Evolutionary conservation across 371 early-diverging fungal genomes (phyloP), one percentile per base, ranked within the genome.

Genomic region (Aphelidium insulamus): DNA sequence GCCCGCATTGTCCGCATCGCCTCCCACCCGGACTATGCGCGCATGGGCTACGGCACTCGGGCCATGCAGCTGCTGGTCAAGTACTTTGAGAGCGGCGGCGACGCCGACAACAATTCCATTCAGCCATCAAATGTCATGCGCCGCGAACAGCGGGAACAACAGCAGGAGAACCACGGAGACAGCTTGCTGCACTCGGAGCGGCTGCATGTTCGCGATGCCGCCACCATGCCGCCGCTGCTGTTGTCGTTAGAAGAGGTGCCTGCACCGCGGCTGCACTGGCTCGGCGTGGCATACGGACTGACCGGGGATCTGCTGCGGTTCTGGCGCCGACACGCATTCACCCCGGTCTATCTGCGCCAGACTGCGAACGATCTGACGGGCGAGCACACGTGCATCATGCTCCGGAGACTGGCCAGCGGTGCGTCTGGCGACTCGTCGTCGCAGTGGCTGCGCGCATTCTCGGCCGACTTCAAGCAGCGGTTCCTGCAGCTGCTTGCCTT

Each of bases 1-100:
- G 85, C 92, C 10, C 76, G 99, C 38, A 72, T 99, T n/a, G 95
- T 99, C n/a, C 81, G 99, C 37, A 92, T 99, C 41, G 97, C 98
- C 21, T 91, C 97, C 1, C 95, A 95, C 52, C 97, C 97, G 4
- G 92, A 92, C 39, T 94, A 88, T 48, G 63, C 74, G 30, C 68
- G 77, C 42, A 97, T 94, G 98, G 98, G 98, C 3, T 97, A 94
- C 54, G 99, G 99, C 1, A 55, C 70, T 14, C 64, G 81, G 12
- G 83, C 91, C 5, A 49, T 98, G 20, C 74, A 81, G 27, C 59
- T 73, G 30, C 55, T 98, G 21, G 67, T 70, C n/a, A 59, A 72
- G 26, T 87, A 76, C 52, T 91, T 84, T 55, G 64, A 69, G 47
- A 84, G 86, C 21, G 60, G 79, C 22, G 59, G 66, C 24, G 66